Percentiles rank a stretch among this genome's conserved stretches.
phyloP scores from a whole-genome alignment of 495 filamentous ascomycete species.

The Cercophora samala region DNA sequence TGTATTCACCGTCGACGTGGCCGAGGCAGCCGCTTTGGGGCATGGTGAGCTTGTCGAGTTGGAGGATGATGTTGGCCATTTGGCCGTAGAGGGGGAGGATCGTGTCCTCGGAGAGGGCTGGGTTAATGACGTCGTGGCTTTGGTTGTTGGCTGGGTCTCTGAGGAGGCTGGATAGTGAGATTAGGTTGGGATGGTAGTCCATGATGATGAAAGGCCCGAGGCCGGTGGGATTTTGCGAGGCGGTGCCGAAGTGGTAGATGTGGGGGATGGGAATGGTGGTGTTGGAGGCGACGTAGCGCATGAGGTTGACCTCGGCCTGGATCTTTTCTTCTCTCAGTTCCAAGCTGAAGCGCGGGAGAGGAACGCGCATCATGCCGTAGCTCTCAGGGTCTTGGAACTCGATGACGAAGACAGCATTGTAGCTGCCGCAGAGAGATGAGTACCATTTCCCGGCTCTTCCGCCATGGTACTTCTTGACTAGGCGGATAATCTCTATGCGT shows the following conservation, averaged over 20 bases:
- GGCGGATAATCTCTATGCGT: background rate
- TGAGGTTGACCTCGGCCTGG: constrained; percentile 42
- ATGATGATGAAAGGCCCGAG: constrained; percentile 50
- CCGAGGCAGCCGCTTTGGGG: constrained; percentile 39
- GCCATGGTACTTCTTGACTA: background rate
- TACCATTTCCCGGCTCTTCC: background rate
- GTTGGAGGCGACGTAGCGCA: constrained; percentile 39
- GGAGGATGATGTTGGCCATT: constrained; percentile 36
- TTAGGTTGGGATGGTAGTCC: constrained; percentile 40
- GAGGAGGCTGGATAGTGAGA: constrained; percentile 33
- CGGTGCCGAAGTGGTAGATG: constrained; percentile 35
- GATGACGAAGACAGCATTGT: constrained; percentile 10
- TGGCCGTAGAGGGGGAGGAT: constrained; percentile 36
- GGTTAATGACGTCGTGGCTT: constrained; percentile 28
- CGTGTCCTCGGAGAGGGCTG: constrained; percentile 28
- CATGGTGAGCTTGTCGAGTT: constrained; percentile 32
- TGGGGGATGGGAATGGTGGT: constrained; percentile 43
- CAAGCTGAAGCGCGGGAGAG: constrained; percentile 5
- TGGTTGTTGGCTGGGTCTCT: constrained; percentile 22
- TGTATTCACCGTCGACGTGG: constrained; percentile 18
- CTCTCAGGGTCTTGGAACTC: constrained; percentile 7
- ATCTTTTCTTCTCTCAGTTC: constrained; percentile 40
- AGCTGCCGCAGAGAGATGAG: background rate
- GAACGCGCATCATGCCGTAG: background rate
- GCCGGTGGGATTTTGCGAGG: constrained; percentile 29